Evolutionary conservation across 192 early-diverging fungal genomes (phyloP).

Genomic region (Coemansia sp.): DNA sequence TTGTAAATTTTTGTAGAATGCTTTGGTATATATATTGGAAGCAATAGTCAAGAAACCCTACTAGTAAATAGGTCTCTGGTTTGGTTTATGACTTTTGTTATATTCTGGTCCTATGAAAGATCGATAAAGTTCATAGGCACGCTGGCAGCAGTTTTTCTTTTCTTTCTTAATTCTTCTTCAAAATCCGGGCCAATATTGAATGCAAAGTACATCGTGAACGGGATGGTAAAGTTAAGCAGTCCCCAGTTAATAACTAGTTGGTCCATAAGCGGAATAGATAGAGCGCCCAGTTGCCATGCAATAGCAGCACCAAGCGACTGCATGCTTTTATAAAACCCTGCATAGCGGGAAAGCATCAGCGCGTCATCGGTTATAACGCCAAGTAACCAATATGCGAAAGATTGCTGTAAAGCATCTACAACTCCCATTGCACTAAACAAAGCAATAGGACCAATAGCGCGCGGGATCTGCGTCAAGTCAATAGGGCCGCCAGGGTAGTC

Average conservation of each 20-base stretch:
- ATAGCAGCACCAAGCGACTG: constrained; percentile 70
- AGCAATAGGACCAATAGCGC: constrained; percentile 60
- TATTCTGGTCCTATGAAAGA: constrained; percentile 7
- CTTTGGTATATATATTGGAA: too few relatives aligned
- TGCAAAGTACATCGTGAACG: constrained; percentile 52
- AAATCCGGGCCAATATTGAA: constrained; percentile 31
- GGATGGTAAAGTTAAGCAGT: constrained; percentile 41
- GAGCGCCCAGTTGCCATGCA: constrained; percentile 67
- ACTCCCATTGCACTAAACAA: constrained; percentile 72
- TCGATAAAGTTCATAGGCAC: constrained; percentile 10
- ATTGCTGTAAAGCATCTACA: constrained; percentile 76
- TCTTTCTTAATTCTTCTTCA: constrained; percentile 9
- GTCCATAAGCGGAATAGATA: constrained; percentile 31
- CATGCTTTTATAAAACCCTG: constrained; percentile 84
- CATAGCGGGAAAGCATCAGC: constrained; percentile 62
- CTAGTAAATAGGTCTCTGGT: too few relatives aligned
- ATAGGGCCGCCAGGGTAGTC: constrained; percentile 47
- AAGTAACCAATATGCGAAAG: constrained; percentile 76
- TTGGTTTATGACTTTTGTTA: too few relatives aligned
- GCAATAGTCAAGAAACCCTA: too few relatives aligned
- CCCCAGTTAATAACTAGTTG: constrained; percentile 57
- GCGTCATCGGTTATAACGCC: constrained; percentile 77
- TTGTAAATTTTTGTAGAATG: too few relatives aligned
- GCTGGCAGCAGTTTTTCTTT: neutral
- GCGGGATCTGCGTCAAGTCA: constrained; percentile 43